Evolutionary conservation across 352 stramenopile species (phyloP).

Genomic region (Phytophthora megakarya): DNA sequence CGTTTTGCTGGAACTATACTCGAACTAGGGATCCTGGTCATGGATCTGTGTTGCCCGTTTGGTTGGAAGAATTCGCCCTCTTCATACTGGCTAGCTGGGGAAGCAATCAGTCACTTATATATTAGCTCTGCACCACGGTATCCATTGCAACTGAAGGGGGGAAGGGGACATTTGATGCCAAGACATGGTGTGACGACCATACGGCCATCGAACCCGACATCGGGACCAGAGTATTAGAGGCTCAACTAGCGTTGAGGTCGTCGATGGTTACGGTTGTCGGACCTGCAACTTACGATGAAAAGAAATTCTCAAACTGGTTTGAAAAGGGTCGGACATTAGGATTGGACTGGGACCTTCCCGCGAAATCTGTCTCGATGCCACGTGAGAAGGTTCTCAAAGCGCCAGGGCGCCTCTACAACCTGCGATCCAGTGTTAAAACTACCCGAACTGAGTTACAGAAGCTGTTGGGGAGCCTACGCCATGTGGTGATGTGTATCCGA

Average conservation of each 20-base stretch:
- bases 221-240: constrained; percentile 9
- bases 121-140: neutral
- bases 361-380: constrained; percentile 13
- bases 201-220: constrained; percentile 23
- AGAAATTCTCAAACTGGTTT: constrained; percentile 27
- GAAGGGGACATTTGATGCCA: constrained; percentile 18
- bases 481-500: no score
- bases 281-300: constrained; percentile 18
- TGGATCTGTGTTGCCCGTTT: constrained; percentile 19
- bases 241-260: neutral
- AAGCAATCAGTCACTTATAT: constrained; percentile 12
- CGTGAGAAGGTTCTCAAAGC: constrained; percentile 18
- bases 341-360: constrained; percentile 10
- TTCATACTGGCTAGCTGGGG: constrained; percentile 4
- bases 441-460: constrained; percentile 8
- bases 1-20: constrained; percentile 10
- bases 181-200: constrained; percentile 28
- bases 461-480: neutral
- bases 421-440: neutral
- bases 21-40: constrained; percentile 3
- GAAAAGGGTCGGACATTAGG: neutral
- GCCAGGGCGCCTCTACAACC: neutral
- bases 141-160: neutral
- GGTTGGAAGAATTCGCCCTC: constrained; percentile 13
- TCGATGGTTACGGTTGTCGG: constrained; percentile 17